A percentile compares a stretch with the other conserved stretches of the same genome.
These are phyloP conservation scores for Silene vulgaris DNA, from an alignment of 179 eudicot genomes.

Conservation along the genomic window DNA sequence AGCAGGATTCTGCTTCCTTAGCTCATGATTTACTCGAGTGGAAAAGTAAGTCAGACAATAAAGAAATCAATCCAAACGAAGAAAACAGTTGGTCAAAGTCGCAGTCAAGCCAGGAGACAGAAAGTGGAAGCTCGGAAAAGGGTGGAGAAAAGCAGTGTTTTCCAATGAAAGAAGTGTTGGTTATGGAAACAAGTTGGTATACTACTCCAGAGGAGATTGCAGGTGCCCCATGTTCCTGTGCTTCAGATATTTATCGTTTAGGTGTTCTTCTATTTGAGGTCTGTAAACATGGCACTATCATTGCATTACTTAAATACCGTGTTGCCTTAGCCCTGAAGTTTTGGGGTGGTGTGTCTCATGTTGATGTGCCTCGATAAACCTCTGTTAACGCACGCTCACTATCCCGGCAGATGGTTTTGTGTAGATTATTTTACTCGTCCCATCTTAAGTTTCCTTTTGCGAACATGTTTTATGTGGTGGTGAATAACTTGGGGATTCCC, in stretches of 20 bases:
- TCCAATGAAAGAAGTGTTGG: slow-evolving; percentile 78
- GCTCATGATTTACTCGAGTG: slow-evolving; percentile 27
- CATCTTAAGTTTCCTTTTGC: background rate
- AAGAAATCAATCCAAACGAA: slow-evolving; percentile 26
- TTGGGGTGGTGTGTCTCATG: slow-evolving; percentile 14
- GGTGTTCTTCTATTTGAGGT: slow-evolving; percentile 99
- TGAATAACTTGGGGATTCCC: background rate
- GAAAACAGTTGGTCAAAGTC: slow-evolving; percentile 49
- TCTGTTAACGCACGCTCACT: background rate
- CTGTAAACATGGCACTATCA: slow-evolving; percentile 27
- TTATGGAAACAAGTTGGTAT: slow-evolving; percentile 90
- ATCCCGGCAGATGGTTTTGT: slow-evolving; percentile 4
- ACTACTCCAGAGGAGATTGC: slow-evolving; percentile 83
- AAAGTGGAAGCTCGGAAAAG: slow-evolving; percentile 36
- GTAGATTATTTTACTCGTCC: too few relatives aligned
- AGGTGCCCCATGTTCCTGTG: slow-evolving; percentile 72
- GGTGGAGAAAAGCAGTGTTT: slow-evolving; percentile 58
- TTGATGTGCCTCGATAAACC: background rate
- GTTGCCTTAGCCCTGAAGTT: slow-evolving; percentile 12
- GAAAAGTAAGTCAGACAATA: slow-evolving; percentile 22
- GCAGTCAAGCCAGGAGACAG: slow-evolving; percentile 28
- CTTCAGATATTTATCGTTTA: slow-evolving; percentile 84
- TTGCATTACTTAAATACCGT: slow-evolving; percentile 17
- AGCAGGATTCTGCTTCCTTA: slow-evolving; percentile 34
- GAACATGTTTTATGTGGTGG: background rate